Evolutionary conservation across 345 rosid genomes (phyloP), one percentile per base, ranked within the genome.

Genomic region (Populus euphratica): DNA sequence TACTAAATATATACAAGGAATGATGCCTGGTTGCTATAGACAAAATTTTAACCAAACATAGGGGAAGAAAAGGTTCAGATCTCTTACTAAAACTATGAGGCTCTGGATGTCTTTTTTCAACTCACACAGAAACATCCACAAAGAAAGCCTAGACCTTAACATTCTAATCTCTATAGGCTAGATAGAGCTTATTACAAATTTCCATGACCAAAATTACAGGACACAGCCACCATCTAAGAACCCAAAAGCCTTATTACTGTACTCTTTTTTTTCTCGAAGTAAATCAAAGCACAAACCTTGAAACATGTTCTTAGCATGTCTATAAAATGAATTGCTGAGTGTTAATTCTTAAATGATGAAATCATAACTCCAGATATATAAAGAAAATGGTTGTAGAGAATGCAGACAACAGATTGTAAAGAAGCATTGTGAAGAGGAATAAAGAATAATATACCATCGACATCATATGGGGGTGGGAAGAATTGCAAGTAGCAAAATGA

Each of bases 401-500:
- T 44, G 17, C 11, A 71, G 9, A 29, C 9, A 61, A 29, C 11
- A 43, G 8, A 74, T 25, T 20, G 16, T n/a, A 47, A 1, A 71
- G 44, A 14, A 66, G 23, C 20, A 68, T 35, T 5, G 17, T 29
- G n/a, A 29, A 59, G 68, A 71, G 14, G 29, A 73, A 70, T 8
- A 72, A 39, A 43, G 27, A 38, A 78, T 13, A 54, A 65, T 82
- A 77, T 81, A 91, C 97, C 96, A 59, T 90, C 89, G 9, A 83
- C 75, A 77, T 90, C 87, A 72, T 93, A 87, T 0, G 94, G 97
- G 5, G 91, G 91, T 4, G 93, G 96, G 63, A 90, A 93, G 82
- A 93, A 93, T 85, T 93, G 96, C 78, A 90, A 77, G 84, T 93
- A 93, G 78, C 97, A 93, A 81, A 93, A 87, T 50, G 86, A 77